Base-by-base conservation (phyloP, 768 basidiomycete genomes). In the Tulasnella sp. region DNA sequence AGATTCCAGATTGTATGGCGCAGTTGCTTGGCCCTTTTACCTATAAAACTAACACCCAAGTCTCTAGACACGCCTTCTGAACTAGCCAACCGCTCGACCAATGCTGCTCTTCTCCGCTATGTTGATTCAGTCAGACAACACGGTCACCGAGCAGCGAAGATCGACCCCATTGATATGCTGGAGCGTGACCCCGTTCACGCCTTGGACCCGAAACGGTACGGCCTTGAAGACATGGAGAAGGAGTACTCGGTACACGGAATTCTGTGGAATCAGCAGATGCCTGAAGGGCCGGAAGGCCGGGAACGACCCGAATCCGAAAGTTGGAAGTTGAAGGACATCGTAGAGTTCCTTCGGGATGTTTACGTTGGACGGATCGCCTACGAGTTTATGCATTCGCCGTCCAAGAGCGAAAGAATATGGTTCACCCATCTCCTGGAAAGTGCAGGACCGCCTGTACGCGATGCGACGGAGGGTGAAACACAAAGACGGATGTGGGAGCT, bases 371-470 rank as follows among this genome's bases (percentile, higher is more conserved):
- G 90, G 34, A 94, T 98, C 82, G 95, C 93, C 0, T 94, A 96
- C 83, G 96, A 98, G 88, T 96, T 92, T 80, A 94, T 95, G 93
- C 94, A 96, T 84, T 92, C 93, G 18, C 92, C 93, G 0, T 92
- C 90, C 80, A 95, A 94, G 86, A 93, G 91, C 0, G 95, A 96
- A 85, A 89, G 94, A 0, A 87, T 94, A 7, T 97, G 95, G 95
- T 96, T 96, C 86, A 93, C 94, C 0, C 92, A 93, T 82, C 87
- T 94, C 21, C 88, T 98, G 12, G 96, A 98, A 85, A 91, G 91
- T 4, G 78, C 84, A 77, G 62, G 62, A 5, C 62, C 62, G 12
- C 83, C 84, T 0, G 85, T 85, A 2, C 83, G 36, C 14, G 24
- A 9, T 42, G 9, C 39, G 38, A n/a, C 75, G 79, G 74, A 76